Base-by-base conservation (phyloP, 257 asterid species). In the Parsonsia alboflavescens region DNA sequence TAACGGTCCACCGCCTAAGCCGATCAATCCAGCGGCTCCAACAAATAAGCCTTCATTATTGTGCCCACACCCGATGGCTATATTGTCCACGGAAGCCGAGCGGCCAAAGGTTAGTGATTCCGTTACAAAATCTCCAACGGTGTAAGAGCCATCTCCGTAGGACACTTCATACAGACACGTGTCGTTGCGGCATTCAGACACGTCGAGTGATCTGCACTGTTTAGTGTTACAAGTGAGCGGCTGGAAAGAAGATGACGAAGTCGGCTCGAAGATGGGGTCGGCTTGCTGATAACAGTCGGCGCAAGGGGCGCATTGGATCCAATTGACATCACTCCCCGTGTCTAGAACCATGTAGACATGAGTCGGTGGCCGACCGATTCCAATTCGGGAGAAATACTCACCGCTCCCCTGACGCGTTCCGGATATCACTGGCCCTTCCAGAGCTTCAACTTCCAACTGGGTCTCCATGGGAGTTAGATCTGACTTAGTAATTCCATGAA, bases 321-420 rank as follows among this genome's bases (percentile, higher is more conserved):
- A 92, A 76, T 87, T 94, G 61, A 94, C 93, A 61, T 94, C 97
- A 69, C 99, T 94, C 7, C 99, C 99, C 0, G 99, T 89, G 19
- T 94, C 99, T 1, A 94, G 87, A 50, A 92, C 99, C 97, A 92
- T 85, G 68, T 89, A 92, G 0, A 92, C 82, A 74, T 89, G 88
- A 28, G 86, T 81, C 66, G 92, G 76, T 30, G 97, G 99, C 2
- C 84, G 83, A 6, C 99, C 99, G 68, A 94, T 81, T 65, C 99
- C 97, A 26, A 94, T 82, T 30, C 97, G 87, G 84, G 87, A 84
- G 78, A 94, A 94, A 54, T 94, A 94, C 92, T 94, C 99, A 26
- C 99, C 99, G 82, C 99, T 94, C 17, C 97, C 97, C 68, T 94
- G 99, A 56, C 97, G 90, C 7, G 97, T 89, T 11, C 99, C 97